These are phyloP conservation scores for Trametes gibbosa DNA, from an alignment of 768 basidiomycete species.

Conservation along the genomic window DNA sequence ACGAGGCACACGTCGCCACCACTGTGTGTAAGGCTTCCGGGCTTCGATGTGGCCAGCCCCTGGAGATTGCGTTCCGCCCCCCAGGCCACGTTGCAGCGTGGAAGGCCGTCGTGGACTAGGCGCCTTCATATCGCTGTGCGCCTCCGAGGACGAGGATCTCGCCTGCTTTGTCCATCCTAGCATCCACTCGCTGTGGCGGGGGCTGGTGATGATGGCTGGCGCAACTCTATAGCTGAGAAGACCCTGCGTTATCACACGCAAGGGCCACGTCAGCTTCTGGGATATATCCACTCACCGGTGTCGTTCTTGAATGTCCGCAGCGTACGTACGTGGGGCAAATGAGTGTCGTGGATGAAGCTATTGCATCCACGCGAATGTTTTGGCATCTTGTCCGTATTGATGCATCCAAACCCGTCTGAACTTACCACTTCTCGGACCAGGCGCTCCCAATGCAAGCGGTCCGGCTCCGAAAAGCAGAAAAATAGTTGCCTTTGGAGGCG, in stretches of 20 bases:
- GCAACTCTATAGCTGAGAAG: not conserved
- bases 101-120: not conserved
- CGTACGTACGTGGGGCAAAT: not conserved
- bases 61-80: slow-evolving; percentile 1
- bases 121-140: not conserved
- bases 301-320: not conserved
- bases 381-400: not conserved
- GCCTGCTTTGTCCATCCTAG: not conserved
- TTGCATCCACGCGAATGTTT: not conserved
- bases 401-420: no score
- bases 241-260: not conserved
- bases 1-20: slow-evolving; percentile 4
- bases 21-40: no score
- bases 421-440: no score
- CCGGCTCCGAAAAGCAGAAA: not conserved
- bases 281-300: not conserved
- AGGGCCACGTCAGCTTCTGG: not conserved
- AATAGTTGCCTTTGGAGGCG: no score
- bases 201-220: not conserved
- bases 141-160: not conserved
- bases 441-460: no score
- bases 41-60: not conserved
- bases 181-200: not conserved
- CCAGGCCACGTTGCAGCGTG: slow-evolving; percentile 9
- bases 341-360: not conserved